Conservation (phyloP, 2,329 filamentous ascomycete species). For the Pseudogymnoascus sp. region DNA sequence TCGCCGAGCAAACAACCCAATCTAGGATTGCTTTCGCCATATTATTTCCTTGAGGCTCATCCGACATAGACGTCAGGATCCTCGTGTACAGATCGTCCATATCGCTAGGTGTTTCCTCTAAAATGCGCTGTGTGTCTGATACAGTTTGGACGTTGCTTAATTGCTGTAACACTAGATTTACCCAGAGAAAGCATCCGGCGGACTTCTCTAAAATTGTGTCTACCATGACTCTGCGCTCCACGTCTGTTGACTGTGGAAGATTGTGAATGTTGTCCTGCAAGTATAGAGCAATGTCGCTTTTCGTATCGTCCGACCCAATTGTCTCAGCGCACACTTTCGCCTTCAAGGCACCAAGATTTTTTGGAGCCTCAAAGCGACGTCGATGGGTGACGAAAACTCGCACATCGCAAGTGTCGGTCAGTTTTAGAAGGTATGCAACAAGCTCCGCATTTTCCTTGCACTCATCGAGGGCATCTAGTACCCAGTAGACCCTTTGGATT, state of each 20-base stretch:
- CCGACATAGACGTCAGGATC: conserved; percentile 26
- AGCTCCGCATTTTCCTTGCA: background rate
- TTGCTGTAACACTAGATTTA: conserved; percentile 26
- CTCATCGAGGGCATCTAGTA: background rate
- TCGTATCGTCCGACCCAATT: background rate
- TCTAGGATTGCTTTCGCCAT: conserved; percentile 31
- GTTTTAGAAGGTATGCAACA: background rate
- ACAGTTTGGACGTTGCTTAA: conserved; percentile 20
- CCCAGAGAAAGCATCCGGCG: conserved; percentile 29
- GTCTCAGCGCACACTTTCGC: background rate
- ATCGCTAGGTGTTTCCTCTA: conserved; percentile 25
- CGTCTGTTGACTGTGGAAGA: background rate
- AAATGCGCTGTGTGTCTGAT: background rate
- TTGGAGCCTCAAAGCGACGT: background rate
- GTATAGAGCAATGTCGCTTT: background rate
- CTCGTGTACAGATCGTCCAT: conserved; percentile 27
- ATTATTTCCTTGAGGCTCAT: conserved; percentile 24
- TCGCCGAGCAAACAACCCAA: conserved; percentile 29
- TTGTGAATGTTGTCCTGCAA: background rate
- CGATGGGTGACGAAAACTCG: background rate
- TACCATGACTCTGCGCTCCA: conserved; percentile 12
- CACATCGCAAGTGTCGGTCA: background rate
- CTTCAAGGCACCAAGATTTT: background rate
- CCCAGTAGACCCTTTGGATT: background rate
- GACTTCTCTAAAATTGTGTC: conserved; percentile 23